phyloP scores from a whole-genome alignment of 352 stramenopile species.

The Pythium plurisporium region DNA sequence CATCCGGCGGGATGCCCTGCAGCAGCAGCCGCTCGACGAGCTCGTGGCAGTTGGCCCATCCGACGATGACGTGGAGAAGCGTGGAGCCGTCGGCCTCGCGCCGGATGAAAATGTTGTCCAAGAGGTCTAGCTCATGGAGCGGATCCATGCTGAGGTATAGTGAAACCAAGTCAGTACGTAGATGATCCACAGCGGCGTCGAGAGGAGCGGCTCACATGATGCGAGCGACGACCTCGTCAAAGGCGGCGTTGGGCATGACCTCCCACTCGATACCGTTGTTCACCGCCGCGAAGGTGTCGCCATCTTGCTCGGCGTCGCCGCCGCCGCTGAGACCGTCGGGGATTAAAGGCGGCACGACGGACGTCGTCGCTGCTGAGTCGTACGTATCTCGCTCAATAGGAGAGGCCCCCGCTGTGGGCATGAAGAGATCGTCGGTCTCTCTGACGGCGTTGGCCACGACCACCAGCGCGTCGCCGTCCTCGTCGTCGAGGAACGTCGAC shows the following conservation, averaged over 20 bases:
- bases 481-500: background rate
- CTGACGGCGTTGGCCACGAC: no score
- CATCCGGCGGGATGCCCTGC: conserved; percentile 32
- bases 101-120: conserved; percentile 25
- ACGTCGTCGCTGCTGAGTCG: no score
- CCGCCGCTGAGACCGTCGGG: no score
- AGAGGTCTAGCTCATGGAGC: conserved; percentile 25
- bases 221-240: conserved; percentile 42
- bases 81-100: conserved; percentile 45
- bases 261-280: conserved; percentile 19
- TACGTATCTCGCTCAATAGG: no score
- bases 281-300: background rate
- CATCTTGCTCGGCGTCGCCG: background rate
- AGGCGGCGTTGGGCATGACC: conserved; percentile 31
- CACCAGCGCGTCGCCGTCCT: background rate
- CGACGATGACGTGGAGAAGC: conserved; percentile 50
- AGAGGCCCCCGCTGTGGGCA: no score
- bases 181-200: background rate
- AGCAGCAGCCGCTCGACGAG: conserved; percentile 40
- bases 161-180: background rate
- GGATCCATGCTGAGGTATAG: conserved; percentile 32
- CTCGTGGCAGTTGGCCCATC: conserved; percentile 49
- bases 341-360: no score
- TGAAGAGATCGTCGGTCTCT: no score
- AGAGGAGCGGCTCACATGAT: conserved; percentile 37